Evolutionary conservation across 768 basidiomycete species (phyloP), one percentile per base, ranked within the genome.

Genomic region (Lentinus brumalis): DNA sequence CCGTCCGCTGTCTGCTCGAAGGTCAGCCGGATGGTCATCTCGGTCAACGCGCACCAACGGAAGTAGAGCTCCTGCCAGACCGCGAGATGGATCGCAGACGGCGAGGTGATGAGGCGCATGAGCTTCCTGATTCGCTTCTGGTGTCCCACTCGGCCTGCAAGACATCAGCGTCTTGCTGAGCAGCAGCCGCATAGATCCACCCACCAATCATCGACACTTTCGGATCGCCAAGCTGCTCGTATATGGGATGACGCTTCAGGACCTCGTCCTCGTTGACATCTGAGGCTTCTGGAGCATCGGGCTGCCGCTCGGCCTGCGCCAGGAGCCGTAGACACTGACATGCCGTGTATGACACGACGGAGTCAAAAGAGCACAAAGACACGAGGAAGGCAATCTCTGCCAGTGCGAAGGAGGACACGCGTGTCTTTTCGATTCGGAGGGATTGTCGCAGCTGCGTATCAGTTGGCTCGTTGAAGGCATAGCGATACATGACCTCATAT

Each of bases 61-160:
- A 82, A 87, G 71, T 88, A 93, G 61, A 85, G 88, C 68, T 94
- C 92, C 63, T 88, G 80, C 92, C 92, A 95, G 3, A 91, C 87
- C 0, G 88, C 89, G 21, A 89, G 77, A 54, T 91, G 85, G n/a
- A 85, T 81, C 1, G 86, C 82, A 32, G 83, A 82, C 14, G 88
- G 85, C 31, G 82, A 83, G 1, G 85, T 80, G 49, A 92, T 79
- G 55, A 84, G 70, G 6, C 89, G 83, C 53, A 93, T 71, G 29
- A 91, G 75, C 71, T 86, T 89, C 15, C 93, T 81, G 31, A 92
- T 82, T 3, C 92, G 84, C 72, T 89, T 93, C 75, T 94, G 92
- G 70, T 91, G 85, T 4, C 83, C 87, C 45, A 89, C 79, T 30
- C 93, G 89, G 38, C 92, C 92, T 88, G 61, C 14, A 16, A 41